These are phyloP conservation scores for Syzygium aqueum DNA, from an alignment of 345 rosid genomes.

Conservation along the genomic window DNA sequence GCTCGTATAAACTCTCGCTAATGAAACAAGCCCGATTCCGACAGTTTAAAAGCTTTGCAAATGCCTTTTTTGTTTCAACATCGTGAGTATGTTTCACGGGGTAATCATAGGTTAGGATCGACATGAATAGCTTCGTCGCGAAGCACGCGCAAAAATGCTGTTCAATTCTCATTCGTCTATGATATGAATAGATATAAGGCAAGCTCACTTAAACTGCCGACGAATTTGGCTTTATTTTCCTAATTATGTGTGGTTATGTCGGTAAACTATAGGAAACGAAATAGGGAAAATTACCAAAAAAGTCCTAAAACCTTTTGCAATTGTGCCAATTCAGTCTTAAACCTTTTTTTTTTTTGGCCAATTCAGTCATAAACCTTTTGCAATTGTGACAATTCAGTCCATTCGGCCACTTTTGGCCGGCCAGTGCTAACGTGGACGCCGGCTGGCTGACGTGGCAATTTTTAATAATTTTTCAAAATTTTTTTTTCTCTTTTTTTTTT, in stretches of 20 bases:
- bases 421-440: too few relatives aligned
- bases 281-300: too few relatives aligned
- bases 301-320: too few relatives aligned
- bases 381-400: too few relatives aligned
- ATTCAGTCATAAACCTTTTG: too few relatives aligned
- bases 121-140: neutral
- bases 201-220: neutral
- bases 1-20: neutral
- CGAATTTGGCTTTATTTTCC: neutral
- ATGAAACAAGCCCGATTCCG: neutral
- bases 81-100: neutral
- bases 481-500: too few relatives aligned
- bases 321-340: too few relatives aligned
- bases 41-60: neutral
- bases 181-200: neutral
- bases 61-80: neutral
- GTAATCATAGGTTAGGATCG: neutral
- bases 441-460: too few relatives aligned
- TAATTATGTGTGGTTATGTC: neutral
- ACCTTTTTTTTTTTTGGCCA: too few relatives aligned
- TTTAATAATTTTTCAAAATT: too few relatives aligned
- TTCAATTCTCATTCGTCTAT: neutral
- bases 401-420: too few relatives aligned
- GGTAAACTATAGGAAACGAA: neutral
- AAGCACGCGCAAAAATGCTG: neutral